Evolutionary conservation across 2,329 filamentous ascomycete genomes (phyloP), one percentile per base, ranked within the genome.

Genomic region (Leptographium procerum): DNA sequence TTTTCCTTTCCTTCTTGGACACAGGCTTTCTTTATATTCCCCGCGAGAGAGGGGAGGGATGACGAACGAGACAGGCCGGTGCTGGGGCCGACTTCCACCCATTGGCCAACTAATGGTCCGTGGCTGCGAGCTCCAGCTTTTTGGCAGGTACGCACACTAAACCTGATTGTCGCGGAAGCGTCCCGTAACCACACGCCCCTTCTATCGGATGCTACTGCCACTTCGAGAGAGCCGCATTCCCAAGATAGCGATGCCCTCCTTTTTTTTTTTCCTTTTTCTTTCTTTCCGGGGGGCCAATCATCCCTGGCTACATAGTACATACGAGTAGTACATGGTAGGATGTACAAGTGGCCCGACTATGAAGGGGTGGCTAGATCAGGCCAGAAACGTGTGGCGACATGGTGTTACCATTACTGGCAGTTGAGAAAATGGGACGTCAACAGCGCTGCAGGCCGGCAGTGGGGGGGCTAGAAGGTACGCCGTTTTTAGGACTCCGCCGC

Each of bases 371-470:
- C 31, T n/a, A 34, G 52, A 54, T 54, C 52, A 54, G 33, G 52
- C 52, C 52, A 54, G 52, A 54, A 29, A 34, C 33, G 36, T 50
- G 52, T 54, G 52, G 52, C 52, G 33, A 54, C 52, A 54, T 54
- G 52, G 52, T 40, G 52, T 40, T 54, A 36, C 52, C 52, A 40
- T 43, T 54, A 43, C n/a, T 43, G 45, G 22, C 45, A 48, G 45
- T 9, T 24, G n/a, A 11, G 9, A 48, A 22, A 48, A 48, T 50
- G 24, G 24, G 24, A 29, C 24, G 47, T 28, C 26, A 29, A 28
- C 24, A 9, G 24, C 40, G 24, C 26, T 50, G 47, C 24, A 16
- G 47, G 47, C 24, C 24, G 47, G 47, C 8, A 28, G 24, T 50
- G 47, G 24, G 47, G 47, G 26, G 26, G 2, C 11, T 19, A 19